Conservation (phyloP, 305 asterid species). For the Fraxinus albicans region DNA sequence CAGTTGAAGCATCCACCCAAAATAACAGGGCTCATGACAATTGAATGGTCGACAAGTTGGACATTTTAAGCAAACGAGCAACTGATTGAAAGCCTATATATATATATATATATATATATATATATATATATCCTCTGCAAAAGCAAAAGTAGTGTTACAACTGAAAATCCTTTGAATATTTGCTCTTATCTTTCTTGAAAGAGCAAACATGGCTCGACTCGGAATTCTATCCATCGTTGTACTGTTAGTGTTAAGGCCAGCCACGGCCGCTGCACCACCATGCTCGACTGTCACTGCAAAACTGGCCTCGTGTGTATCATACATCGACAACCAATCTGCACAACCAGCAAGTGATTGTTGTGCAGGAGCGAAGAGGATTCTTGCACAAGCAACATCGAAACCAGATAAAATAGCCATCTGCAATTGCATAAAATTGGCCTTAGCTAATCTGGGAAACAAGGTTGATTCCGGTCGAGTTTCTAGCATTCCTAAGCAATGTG, state of each 20-base stretch:
- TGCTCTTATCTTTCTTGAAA: not conserved
- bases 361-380: constrained; percentile 14
- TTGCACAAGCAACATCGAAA: not conserved
- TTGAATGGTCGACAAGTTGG: not conserved
- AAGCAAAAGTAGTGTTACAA: not conserved
- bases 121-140: not conserved
- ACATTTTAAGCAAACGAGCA: not conserved
- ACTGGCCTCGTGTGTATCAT: constrained; percentile 17
- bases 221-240: constrained; percentile 2
- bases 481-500: constrained; percentile 25
- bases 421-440: constrained; percentile 30
- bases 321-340: not conserved
- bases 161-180: not conserved
- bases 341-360: constrained; percentile 25
- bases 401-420: constrained; percentile 17
- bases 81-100: not conserved
- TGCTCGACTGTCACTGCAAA: not conserved
- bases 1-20: not conserved
- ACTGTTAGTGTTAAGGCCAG: not conserved
- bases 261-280: constrained; percentile 1
- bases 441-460: not conserved
- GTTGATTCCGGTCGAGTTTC: constrained; percentile 2
- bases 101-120: not conserved
- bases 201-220: not conserved
- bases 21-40: not conserved